A percentile compares a stretch with the other conserved stretches of the same genome.
Evolutionary conservation across 148 eudicot genomes (phyloP).

Genomic region (Limonium bicolor): DNA sequence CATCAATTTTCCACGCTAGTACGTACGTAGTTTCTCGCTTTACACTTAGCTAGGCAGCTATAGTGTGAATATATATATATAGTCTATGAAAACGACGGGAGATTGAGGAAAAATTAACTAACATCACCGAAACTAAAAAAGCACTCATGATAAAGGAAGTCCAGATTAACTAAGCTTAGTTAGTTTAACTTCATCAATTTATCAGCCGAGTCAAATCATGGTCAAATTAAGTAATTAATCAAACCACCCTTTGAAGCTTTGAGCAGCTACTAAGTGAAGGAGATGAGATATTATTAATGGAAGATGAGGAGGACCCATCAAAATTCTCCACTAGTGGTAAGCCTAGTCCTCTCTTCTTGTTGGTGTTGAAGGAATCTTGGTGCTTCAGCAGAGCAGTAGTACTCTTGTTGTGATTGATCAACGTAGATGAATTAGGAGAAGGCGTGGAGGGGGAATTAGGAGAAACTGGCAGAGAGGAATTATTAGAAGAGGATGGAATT

Average conservation of each 20-base stretch:
- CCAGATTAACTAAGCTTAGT: not conserved
- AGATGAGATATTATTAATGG: no score
- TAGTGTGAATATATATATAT: no score
- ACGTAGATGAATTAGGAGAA: no score
- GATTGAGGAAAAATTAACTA: no score
- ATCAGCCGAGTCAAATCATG: not conserved
- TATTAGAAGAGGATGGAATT: conserved; percentile 16
- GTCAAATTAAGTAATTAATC: no score
- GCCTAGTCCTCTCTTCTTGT: not conserved
- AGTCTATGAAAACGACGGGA: no score
- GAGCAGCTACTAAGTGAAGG: conserved; percentile 21
- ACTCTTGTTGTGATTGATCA: not conserved
- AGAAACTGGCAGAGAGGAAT: no score
- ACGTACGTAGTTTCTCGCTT: no score
- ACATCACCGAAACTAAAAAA: no score
- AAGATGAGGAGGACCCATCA: conserved; percentile 11
- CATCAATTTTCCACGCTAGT: no score
- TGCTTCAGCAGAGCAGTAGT: not conserved
- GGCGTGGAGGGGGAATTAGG: no score
- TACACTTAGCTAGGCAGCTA: no score
- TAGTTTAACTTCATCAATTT: not conserved
- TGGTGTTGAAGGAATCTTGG: conserved; percentile 3
- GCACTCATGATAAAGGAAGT: not conserved
- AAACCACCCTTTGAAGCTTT: conserved; percentile 53
- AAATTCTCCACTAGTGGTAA: conserved; percentile 7